Conservation (phyloP, 441 rosid species). For the Erysimum cheiri region DNA sequence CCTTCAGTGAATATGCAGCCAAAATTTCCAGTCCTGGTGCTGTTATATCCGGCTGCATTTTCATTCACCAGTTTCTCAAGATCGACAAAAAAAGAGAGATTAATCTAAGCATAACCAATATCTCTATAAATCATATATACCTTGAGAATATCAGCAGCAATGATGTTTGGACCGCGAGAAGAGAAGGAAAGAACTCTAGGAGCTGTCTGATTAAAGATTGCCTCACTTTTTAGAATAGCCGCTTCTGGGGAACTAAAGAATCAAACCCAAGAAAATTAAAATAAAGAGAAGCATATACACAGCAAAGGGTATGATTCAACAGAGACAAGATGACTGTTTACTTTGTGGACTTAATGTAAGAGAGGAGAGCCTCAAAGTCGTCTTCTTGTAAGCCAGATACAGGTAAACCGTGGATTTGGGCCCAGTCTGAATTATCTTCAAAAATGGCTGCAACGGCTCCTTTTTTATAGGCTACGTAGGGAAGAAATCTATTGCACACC, state of each 20-base stretch:
- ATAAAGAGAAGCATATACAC: conserved; percentile 4
- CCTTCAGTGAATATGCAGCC: conserved; percentile 48
- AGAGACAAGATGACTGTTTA: conserved; percentile 12
- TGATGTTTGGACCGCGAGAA: conserved; percentile 40
- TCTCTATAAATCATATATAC: conserved; percentile 14
- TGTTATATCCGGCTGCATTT: conserved; percentile 55
- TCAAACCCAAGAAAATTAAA: background rate
- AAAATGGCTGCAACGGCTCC: conserved; percentile 30
- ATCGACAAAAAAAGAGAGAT: background rate
- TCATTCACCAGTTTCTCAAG: conserved; percentile 22
- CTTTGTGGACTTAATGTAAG: conserved; percentile 35
- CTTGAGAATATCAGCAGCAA: conserved; percentile 34
- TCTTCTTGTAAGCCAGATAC: conserved; percentile 15
- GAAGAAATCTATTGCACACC: conserved; percentile 7
- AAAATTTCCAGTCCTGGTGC: conserved; percentile 59
- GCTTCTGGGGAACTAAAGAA: conserved; percentile 40
- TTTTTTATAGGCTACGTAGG: conserved; percentile 22
- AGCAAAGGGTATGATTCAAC: too few relatives aligned
- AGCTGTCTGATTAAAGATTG: conserved; percentile 10
- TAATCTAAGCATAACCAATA: background rate
- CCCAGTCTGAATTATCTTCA: conserved; percentile 31
- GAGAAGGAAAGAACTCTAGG: conserved; percentile 33
- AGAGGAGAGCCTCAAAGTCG: conserved; percentile 31
- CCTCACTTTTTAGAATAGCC: conserved; percentile 42
- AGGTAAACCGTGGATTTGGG: background rate